Conservation (phyloP, 441 rosid species). For the Mallotus japonicus region DNA sequence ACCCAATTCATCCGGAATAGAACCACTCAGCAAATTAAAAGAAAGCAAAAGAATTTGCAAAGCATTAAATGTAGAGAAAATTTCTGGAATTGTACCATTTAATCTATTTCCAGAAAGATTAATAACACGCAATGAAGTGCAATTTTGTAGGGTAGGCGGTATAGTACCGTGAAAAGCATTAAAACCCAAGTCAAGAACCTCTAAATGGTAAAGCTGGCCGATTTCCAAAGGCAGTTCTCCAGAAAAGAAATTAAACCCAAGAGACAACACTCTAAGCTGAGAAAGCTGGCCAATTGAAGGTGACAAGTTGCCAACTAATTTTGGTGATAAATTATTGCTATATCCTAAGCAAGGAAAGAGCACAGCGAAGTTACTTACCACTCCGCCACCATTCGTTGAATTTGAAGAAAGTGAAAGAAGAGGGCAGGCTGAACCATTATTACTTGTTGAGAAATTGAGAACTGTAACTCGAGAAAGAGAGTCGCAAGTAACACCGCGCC, state of each 20-base stretch:
- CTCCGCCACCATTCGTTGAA: background rate
- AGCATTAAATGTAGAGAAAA: conserved; percentile 21
- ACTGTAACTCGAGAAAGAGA: conserved; percentile 35
- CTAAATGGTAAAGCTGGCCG: conserved; percentile 38
- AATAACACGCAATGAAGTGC: conserved; percentile 34
- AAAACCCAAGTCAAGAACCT: conserved; percentile 53
- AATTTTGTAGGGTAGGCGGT: conserved; percentile 33
- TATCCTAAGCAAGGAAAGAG: conserved; percentile 36
- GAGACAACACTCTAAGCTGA: conserved; percentile 40
- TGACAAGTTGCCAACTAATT: conserved; percentile 39
- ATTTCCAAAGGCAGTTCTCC: conserved; percentile 44
- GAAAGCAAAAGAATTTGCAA: conserved; percentile 39
- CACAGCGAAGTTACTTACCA: conserved; percentile 34
- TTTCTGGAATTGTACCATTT: conserved; percentile 40
- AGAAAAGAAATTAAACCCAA: conserved; percentile 40
- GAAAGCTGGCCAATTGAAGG: conserved; percentile 38
- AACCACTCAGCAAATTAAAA: conserved; percentile 36
- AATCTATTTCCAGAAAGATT: conserved; percentile 45
- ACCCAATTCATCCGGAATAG: conserved; percentile 38
- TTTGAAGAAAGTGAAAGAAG: conserved; percentile 19
- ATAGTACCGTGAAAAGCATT: conserved; percentile 39
- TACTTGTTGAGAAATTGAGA: conserved; percentile 29
- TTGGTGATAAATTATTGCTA: conserved; percentile 19
- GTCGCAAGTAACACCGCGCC: conserved; percentile 46
- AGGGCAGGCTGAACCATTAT: conserved; percentile 24